Evolutionary conservation across 495 filamentous ascomycete genomes (phyloP).

Genomic region (Jackrogersella minutella): DNA sequence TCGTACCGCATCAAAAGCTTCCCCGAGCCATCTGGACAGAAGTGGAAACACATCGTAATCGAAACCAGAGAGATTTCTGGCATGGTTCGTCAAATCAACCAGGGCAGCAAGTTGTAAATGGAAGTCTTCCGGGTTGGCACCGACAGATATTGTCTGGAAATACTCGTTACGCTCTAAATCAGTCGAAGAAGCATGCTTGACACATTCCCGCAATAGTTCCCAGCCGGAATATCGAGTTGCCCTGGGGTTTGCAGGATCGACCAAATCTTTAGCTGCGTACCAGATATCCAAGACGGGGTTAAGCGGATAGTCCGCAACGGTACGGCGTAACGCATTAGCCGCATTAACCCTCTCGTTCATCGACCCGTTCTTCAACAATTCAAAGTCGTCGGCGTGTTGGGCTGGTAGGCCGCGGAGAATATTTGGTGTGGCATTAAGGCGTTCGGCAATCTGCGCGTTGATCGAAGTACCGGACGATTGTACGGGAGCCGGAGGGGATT

Average conservation of each 20-base stretch:
- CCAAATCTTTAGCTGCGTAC: constrained; percentile 69
- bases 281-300: constrained; percentile 67
- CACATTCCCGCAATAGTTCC: constrained; percentile 70
- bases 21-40: constrained; percentile 64
- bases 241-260: constrained; percentile 61
- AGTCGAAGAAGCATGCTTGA: constrained; percentile 64
- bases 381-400: constrained; percentile 55
- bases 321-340: constrained; percentile 61
- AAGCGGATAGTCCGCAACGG: constrained; percentile 65
- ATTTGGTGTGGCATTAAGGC: constrained; percentile 40
- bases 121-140: constrained; percentile 64
- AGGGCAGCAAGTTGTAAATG: constrained; percentile 69
- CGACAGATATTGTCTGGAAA: constrained; percentile 65
- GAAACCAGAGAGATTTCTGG: constrained; percentile 69
- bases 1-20: constrained; percentile 62
- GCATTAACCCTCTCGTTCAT: constrained; percentile 61
- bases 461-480: constrained; percentile 43
- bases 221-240: constrained; percentile 65
- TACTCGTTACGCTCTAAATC: constrained; percentile 71
- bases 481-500: constrained; percentile 51
- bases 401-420: constrained; percentile 47
- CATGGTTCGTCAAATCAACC: constrained; percentile 67
- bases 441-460: constrained; percentile 46
- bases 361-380: constrained; percentile 55
- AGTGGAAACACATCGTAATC: constrained; percentile 68